Evolutionary conservation across 2,329 filamentous ascomycete species (phyloP), one percentile per base, ranked within the genome.

Genomic region (Colletotrichum orbiculare): DNA sequence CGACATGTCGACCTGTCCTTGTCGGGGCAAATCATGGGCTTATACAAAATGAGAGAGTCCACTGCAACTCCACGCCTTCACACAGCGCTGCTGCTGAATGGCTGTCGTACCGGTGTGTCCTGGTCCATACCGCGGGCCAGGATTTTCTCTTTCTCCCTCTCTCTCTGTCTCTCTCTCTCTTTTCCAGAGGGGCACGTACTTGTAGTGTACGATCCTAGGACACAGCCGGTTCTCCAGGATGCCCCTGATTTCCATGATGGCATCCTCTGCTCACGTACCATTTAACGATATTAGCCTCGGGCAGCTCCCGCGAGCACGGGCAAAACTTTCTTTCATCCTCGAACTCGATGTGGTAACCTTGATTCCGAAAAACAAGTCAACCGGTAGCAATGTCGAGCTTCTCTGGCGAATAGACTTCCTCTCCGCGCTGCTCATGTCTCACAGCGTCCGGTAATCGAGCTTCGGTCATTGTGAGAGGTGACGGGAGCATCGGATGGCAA

Each of bases 1-100:
- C 10, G n/a, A 39, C 33, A 49, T 49, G 25, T 52, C 6, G 33
- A 37, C 52, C 8, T 48, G 57, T 53, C 57, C 60, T 8, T 50
- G 61, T 50, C 46, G 39, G 39, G 25, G 25, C 62, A 12, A 55
- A 56, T 61, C 62, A 55, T 13, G 38, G 56, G n/a, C 43, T 54
- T 41, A 15, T 15, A 49, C 5, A 43, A 41, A 25, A 41, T 45
- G 55, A 60, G 37, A 37, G 47, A 55, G 60, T 48, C 50, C 54
- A 59, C 42, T 12, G 13, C 12, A 37, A 48, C 12, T n/a, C 54
- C 54, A 48, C 42, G 37, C 43, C 42, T 11, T 15, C 17, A 47
- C 17, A 17, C 17, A 17, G 17, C 13, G 41, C 15, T 43, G 41
- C 41, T 46, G 13, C 48, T 53, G 47, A 63, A 17, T 17, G 17